A percentile compares a stretch with the other conserved stretches of the same genome.
These are phyloP conservation scores for Linanthus parryae DNA, from an alignment of 148 eudicot genomes.

Conservation along the genomic window DNA sequence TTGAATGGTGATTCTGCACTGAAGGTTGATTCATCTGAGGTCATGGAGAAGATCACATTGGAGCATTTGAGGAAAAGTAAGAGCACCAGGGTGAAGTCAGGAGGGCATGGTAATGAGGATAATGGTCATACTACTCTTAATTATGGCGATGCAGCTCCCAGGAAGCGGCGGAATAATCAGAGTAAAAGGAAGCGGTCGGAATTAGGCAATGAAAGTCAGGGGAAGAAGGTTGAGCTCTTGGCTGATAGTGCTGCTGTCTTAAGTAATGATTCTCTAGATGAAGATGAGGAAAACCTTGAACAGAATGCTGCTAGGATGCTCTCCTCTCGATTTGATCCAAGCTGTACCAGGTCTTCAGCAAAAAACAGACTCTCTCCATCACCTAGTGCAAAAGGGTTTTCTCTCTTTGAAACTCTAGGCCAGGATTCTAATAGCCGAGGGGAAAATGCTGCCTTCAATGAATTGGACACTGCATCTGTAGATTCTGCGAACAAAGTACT, in stretches of 20 bases:
- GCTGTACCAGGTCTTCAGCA: conserved; percentile 56
- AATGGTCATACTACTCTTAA: conserved; percentile 15
- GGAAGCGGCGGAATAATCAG: conserved; percentile 30
- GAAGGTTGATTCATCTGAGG: conserved; percentile 20
- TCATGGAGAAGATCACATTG: conserved; percentile 24
- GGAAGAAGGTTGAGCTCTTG: conserved; percentile 29
- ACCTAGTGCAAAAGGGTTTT: conserved; percentile 28
- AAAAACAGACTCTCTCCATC: conserved; percentile 33
- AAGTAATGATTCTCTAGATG: conserved; percentile 31
- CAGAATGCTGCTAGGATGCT: conserved; percentile 98
- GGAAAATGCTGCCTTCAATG: conserved; percentile 23
- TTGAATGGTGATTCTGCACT: conserved; percentile 15
- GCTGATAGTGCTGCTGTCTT: conserved; percentile 20
- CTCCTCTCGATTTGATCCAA: conserved; percentile 92
- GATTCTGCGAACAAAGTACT: conserved; percentile 57
- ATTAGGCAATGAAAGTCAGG: conserved; percentile 22
- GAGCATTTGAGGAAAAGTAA: conserved; percentile 23
- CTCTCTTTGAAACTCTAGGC: conserved; percentile 21
- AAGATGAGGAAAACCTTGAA: conserved; percentile 92
- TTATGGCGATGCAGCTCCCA: conserved; percentile 29
- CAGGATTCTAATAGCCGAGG: conserved; percentile 20
- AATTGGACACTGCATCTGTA: conserved; percentile 39
- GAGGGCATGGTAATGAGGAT: conserved; percentile 26
- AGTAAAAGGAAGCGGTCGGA: conserved; percentile 39
- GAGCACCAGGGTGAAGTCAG: conserved; percentile 20